These are phyloP conservation scores for Pisolithus microcarpus DNA, from an alignment of 768 basidiomycete species.

Conservation along the genomic window DNA sequence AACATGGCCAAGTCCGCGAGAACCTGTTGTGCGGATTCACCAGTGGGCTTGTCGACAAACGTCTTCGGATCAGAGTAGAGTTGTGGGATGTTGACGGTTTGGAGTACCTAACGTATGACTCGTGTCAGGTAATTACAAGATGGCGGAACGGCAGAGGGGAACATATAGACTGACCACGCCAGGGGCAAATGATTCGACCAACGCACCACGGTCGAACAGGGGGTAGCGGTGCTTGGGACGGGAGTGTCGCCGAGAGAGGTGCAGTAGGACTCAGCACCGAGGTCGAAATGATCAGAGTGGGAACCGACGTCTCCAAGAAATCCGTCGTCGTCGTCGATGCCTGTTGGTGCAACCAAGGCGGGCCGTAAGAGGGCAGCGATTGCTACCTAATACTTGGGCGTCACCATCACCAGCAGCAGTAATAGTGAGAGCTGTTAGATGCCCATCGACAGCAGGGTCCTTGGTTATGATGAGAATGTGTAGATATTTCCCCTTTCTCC, in stretches of 20 bases:
- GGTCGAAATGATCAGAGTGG: conserved; percentile 46
- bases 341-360: conserved; percentile 13
- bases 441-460: too few relatives aligned
- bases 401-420: conserved; percentile 23
- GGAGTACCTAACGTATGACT: conserved; percentile 50
- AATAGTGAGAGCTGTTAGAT: too few relatives aligned
- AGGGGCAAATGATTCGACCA: conserved; percentile 68
- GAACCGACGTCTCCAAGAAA: conserved; percentile 8
- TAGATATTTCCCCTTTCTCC: too few relatives aligned
- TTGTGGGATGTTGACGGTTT: conserved; percentile 76
- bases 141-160: background rate
- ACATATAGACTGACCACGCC: conserved; percentile 45
- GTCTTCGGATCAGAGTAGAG: conserved; percentile 38
- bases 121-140: background rate
- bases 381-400: conserved; percentile 4
- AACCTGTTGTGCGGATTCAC: conserved; percentile 55
- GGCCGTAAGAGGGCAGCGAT: conserved; percentile 11
- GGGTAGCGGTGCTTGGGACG: conserved; percentile 58
- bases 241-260: conserved; percentile 43
- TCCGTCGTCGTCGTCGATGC: conserved; percentile 6
- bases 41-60: conserved; percentile 84
- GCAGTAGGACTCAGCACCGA: conserved; percentile 58
- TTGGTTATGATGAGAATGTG: too few relatives aligned
- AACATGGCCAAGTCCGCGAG: conserved; percentile 55
- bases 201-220: conserved; percentile 73